Evolutionary conservation across 805 yeast species (phyloP).

Genomic region (Nakazawaea siamensis): DNA sequence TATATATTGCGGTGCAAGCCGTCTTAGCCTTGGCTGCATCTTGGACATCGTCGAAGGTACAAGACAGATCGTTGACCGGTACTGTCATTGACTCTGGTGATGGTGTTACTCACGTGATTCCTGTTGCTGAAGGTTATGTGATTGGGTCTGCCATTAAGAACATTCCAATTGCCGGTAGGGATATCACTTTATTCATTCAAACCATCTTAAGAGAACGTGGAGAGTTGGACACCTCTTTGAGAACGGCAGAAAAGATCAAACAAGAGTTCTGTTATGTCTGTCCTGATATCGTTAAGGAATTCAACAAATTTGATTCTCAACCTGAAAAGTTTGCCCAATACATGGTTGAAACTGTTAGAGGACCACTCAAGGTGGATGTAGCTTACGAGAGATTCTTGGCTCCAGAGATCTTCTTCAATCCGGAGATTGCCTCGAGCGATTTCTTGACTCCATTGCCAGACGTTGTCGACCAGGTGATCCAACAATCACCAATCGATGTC

Average conservation of each 20-base stretch:
- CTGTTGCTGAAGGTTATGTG: conserved; percentile 98
- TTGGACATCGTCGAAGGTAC: conserved; percentile 95
- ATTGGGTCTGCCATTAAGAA: conserved; percentile 96
- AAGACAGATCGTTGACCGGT: conserved; percentile 93
- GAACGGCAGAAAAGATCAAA: conserved; percentile 94
- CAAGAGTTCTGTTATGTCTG: conserved; percentile 96
- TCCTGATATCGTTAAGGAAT: conserved; percentile 96
- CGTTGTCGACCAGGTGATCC: conserved; percentile 94
- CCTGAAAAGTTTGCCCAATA: conserved; percentile 92
- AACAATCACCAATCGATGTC: conserved; percentile 94
- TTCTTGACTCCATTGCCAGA: conserved; percentile 92
- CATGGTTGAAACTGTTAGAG: conserved; percentile 64
- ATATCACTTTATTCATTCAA: conserved; percentile 90
- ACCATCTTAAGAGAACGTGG: conserved; percentile 93
- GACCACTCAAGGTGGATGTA: conserved; percentile 59
- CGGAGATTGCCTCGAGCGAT: conserved; percentile 93
- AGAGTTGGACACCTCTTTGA: conserved; percentile 85
- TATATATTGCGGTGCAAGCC: conserved; percentile 98
- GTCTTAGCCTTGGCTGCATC: conserved; percentile 97
- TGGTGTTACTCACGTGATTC: conserved; percentile 98
- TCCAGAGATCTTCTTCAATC: conserved; percentile 98
- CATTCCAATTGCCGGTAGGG: conserved; percentile 98
- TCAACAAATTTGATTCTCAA: conserved; percentile 87
- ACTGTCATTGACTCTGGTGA: conserved; percentile 98
- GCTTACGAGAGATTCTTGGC: conserved; percentile 98